Evolutionary conservation across 2,329 filamentous ascomycete genomes (phyloP), one percentile per base, ranked within the genome.

Genomic region (Diaporthe ilicicola): DNA sequence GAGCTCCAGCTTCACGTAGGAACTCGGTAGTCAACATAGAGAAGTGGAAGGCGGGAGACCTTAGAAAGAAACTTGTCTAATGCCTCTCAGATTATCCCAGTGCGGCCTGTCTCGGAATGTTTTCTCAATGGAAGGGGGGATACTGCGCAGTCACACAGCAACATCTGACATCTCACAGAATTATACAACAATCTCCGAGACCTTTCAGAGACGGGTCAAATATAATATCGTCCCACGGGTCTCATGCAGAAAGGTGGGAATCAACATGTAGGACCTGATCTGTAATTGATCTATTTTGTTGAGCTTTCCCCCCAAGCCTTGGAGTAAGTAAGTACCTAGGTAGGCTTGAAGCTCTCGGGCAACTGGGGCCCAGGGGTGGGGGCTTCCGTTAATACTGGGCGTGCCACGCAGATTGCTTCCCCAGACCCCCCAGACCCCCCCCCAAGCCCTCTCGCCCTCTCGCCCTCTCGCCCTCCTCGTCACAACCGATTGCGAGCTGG

Each of bases 401-500:
- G 59, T 19, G 44, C 7, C 9, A 1, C 32, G 59, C 8, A 37
- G 32, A 50, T 7, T 24, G 13, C 29, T n/a, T 13, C 12, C 13
- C 4, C 59, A 64, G 59, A 64, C 59, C 59, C 55, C 59, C 29
- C 48, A n/a, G n/a, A n/a, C 8, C 32, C 32, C 37, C 37, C 13
- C 6, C 37, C 37, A 8, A 50, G 37, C 59, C 44, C 42, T 17
- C 44, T 27, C n/a, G 59, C 44, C 44, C 44, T 50, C 29, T 12
- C 46, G 29, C 37, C 10, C n/a, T 64, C 48, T 50, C 24, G 32
- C 42, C 59, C n/a, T n/a, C n/a, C n/a, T n/a, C n/a, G n/a, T n/a
- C n/a, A n/a, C n/a, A n/a, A n/a, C n/a, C 59, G 29, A 64, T 50
- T 44, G 44, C 59, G 19, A 37, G 37, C 44, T 64, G 42, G 39